Conservation (phyloP, 768 basidiomycete genomes). For the Hygrophoropsis aurantiaca region DNA sequence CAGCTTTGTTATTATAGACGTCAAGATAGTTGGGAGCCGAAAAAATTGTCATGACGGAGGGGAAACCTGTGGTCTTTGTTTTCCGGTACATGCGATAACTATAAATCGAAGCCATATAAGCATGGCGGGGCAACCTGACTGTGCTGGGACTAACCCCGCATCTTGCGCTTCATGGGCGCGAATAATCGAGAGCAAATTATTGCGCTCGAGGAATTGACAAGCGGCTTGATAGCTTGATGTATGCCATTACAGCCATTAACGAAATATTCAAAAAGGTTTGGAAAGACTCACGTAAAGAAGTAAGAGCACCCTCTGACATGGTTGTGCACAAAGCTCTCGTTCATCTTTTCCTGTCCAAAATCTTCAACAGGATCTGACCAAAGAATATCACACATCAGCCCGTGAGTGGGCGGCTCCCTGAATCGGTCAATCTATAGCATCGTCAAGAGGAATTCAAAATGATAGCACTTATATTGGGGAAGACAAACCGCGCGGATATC, state of each 20-base stretch:
- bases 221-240: slow-evolving; percentile 89
- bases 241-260: slow-evolving; percentile 1
- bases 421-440: slow-evolving; percentile 85
- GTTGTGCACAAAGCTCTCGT: slow-evolving; percentile 91
- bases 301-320: slow-evolving; percentile 97
- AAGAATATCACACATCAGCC: slow-evolving; percentile 97
- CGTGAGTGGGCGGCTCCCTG: slow-evolving; percentile 96
- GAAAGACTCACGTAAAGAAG: slow-evolving; percentile 73
- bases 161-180: slow-evolving; percentile 99
- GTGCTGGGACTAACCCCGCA: slow-evolving; percentile 80
- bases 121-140: neutral
- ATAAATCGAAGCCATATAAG: slow-evolving; percentile 3
- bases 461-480: neutral
- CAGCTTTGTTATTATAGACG: slow-evolving; percentile 99
- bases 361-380: slow-evolving; percentile 99
- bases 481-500: slow-evolving; percentile 80
- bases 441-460: neutral
- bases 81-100: slow-evolving; percentile 99
- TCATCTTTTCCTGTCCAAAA: slow-evolving; percentile 91
- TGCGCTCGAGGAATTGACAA: slow-evolving; percentile 95
- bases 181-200: slow-evolving; percentile 95
- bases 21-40: slow-evolving; percentile 98
- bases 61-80: slow-evolving; percentile 96
- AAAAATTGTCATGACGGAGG: slow-evolving; percentile 99
- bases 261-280: neutral